These are phyloP conservation scores for Chloromonas sp. DNA, from an alignment of 163 green algal species.

Conservation along the genomic window DNA sequence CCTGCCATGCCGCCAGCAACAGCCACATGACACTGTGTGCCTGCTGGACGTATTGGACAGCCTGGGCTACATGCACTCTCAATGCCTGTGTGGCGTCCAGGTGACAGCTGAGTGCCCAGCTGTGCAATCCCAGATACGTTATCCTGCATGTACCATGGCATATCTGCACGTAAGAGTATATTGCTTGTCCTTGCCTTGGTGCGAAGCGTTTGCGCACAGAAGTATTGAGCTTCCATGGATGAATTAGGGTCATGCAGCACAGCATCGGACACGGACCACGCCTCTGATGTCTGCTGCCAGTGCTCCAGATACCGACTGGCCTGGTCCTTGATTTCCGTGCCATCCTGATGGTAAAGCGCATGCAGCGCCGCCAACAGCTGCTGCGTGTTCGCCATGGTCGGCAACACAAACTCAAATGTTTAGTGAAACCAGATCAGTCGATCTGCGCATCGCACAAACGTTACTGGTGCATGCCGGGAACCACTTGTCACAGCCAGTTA, in stretches of 20 bases:
- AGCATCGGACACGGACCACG: constrained; percentile 66
- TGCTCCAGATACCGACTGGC: constrained; percentile 69
- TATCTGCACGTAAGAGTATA: neutral
- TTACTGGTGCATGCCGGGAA: too few relatives aligned
- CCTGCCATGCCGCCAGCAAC: neutral
- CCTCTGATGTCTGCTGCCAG: constrained; percentile 64
- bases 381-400: neutral
- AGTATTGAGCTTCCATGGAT: constrained; percentile 80
- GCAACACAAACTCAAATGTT: too few relatives aligned
- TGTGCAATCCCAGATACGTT: too few relatives aligned
- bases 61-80: too few relatives aligned
- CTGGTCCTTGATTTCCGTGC: constrained; percentile 54
- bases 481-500: too few relatives aligned
- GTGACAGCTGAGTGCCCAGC: too few relatives aligned
- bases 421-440: too few relatives aligned
- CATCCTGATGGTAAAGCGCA: constrained; percentile 65
- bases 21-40: too few relatives aligned
- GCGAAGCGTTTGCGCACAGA: constrained; percentile 84
- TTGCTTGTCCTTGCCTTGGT: constrained; percentile 69
- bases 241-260: constrained; percentile 67
- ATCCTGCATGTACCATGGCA: neutral
- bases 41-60: too few relatives aligned
- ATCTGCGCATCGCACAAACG: too few relatives aligned
- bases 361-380: constrained; percentile 59
- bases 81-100: too few relatives aligned